Conservation (phyloP, 345 rosid genomes). For the Noccaea bulbosa region DNA sequence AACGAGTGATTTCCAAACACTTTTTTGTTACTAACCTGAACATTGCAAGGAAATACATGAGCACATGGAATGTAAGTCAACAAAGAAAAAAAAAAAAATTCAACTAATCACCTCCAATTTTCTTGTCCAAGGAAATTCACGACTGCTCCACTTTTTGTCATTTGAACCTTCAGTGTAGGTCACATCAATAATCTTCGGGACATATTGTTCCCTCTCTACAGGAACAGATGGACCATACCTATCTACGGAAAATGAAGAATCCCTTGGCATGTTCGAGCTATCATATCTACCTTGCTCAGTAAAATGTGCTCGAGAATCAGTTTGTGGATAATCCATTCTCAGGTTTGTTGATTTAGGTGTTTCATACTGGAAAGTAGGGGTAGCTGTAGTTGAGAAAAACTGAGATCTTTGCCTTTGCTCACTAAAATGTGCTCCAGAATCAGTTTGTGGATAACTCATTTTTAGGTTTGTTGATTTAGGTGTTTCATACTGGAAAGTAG, state of each 20-base stretch:
- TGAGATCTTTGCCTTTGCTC: conserved; percentile 67
- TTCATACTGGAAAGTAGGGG: conserved; percentile 55
- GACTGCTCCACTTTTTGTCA: conserved; percentile 78
- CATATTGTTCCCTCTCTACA: conserved; percentile 69
- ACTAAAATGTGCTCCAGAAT: conserved; percentile 51
- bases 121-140: conserved; percentile 82
- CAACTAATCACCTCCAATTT: conserved; percentile 68
- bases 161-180: conserved; percentile 92
- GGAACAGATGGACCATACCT: conserved; percentile 59
- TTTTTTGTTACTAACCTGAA: conserved; percentile 82
- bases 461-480: conserved; percentile 55
- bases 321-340: conserved; percentile 51
- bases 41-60: conserved; percentile 43
- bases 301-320: conserved; percentile 51
- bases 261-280: conserved; percentile 60
- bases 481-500: conserved; percentile 59
- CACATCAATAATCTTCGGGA: conserved; percentile 73
- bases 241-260: conserved; percentile 66
- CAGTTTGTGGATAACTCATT: conserved; percentile 52
- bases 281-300: conserved; percentile 55
- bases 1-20: conserved; percentile 97
- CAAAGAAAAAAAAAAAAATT: conserved; percentile 14
- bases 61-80: conserved; percentile 41
- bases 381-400: conserved; percentile 61
- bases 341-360: conserved; percentile 62